phyloP scores from a whole-genome alignment of 768 basidiomycete species.

The Xerocomellus amylosporus region DNA sequence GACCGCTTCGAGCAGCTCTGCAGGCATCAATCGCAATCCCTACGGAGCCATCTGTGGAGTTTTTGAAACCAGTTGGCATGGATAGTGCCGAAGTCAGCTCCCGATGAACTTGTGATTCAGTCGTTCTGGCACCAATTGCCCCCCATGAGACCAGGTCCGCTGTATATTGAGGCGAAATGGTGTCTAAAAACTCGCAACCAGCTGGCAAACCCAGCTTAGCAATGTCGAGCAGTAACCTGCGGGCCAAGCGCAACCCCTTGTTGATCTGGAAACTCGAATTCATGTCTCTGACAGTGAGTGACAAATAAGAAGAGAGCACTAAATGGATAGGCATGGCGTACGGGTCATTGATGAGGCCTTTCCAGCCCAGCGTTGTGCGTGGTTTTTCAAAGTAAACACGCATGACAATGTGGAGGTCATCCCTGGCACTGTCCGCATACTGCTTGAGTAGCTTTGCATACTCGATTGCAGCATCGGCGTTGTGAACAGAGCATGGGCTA shows the following conservation, averaged over 20 bases:
- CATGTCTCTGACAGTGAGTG: conserved; percentile 48
- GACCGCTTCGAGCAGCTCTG: conserved; percentile 83
- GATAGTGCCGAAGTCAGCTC: conserved; percentile 85
- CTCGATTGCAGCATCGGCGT: conserved; percentile 79
- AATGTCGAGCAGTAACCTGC: conserved; percentile 82
- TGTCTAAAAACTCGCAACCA: conserved; percentile 95
- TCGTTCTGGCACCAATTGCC: conserved; percentile 91
- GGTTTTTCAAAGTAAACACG: conserved; percentile 98
- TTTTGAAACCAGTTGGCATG: conserved; percentile 98
- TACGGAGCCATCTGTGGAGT: conserved; percentile 92
- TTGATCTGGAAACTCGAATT: conserved; percentile 95
- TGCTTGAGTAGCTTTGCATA: conserved; percentile 77
- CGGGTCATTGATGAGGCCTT: conserved; percentile 97
- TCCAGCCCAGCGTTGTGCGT: conserved; percentile 97
- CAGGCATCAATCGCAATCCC: conserved; percentile 94
- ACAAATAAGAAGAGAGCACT: background rate
- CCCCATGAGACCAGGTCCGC: conserved; percentile 95
- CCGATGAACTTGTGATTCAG: conserved; percentile 90
- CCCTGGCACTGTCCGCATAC: conserved; percentile 77
- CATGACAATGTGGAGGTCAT: conserved; percentile 94
- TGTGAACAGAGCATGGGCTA: conserved; percentile 94
- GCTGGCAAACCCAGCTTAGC: conserved; percentile 88
- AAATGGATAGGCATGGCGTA: conserved; percentile 6
- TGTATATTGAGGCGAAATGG: conserved; percentile 80
- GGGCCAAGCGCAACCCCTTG: conserved; percentile 87